Percentiles rank a stretch among this genome's conserved stretches.
Conservation (phyloP, 2,329 filamentous ascomycete species). For the Botryotinia calthae region DNA sequence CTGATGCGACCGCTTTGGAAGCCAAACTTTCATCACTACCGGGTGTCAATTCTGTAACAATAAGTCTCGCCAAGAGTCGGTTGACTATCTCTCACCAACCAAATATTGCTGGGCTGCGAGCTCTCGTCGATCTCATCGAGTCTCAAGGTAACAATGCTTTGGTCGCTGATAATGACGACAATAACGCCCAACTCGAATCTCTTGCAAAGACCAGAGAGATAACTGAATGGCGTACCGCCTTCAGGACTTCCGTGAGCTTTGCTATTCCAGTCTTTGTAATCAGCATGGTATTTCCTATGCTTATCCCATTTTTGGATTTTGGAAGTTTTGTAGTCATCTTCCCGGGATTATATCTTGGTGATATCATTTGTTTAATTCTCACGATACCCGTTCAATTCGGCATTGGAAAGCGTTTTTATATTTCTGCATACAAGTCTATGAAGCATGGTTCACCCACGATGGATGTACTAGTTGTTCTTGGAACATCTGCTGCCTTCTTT, state of each 20-base stretch:
- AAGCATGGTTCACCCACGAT: constrained; percentile 92
- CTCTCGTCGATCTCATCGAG: constrained; percentile 80
- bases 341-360: constrained; percentile 81
- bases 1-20: constrained; percentile 71
- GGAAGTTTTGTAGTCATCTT: constrained; percentile 63
- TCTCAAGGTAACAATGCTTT: constrained; percentile 83
- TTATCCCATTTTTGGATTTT: constrained; percentile 71
- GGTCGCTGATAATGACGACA: constrained; percentile 88
- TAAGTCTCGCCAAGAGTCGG: constrained; percentile 72
- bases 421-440: constrained; percentile 88
- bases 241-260: constrained; percentile 74
- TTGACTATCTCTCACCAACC: constrained; percentile 73
- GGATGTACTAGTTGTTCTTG: constrained; percentile 93
- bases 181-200: constrained; percentile 93
- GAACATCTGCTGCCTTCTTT: constrained; percentile 93
- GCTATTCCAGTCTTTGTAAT: constrained; percentile 88
- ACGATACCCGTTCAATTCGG: constrained; percentile 96
- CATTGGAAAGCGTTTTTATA: constrained; percentile 90
- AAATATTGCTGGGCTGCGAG: constrained; percentile 70
- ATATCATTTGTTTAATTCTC: constrained; percentile 76
- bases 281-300: constrained; percentile 94
- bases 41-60: constrained; percentile 70
- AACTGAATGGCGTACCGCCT: constrained; percentile 83
- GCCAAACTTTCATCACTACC: constrained; percentile 59
- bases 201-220: constrained; percentile 96